Percentiles rank a stretch among this genome's conserved stretches.
These are phyloP conservation scores for Geum urbanum DNA, from an alignment of 306 rosid species.

Conservation along the genomic window DNA sequence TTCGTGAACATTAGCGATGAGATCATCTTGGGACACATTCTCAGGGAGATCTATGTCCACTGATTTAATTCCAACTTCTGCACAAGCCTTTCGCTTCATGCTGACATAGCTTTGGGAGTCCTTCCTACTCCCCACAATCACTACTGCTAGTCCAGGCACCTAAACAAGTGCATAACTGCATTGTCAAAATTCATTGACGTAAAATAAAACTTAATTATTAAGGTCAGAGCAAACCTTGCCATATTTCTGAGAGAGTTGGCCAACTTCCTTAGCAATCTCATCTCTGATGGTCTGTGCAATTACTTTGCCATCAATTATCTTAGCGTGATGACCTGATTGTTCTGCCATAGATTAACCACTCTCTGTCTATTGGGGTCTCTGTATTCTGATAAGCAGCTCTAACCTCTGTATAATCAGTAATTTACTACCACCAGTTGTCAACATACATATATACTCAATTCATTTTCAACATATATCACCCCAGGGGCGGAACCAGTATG, in stretches of 20 bases:
- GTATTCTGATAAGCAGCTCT: background rate
- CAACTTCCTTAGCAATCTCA: constrained; percentile 68
- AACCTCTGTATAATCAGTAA: background rate
- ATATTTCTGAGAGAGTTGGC: constrained; percentile 51
- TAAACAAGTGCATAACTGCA: constrained; percentile 7
- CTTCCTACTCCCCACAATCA: constrained; percentile 78
- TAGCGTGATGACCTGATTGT: constrained; percentile 52
- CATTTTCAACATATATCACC: background rate
- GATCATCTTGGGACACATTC: constrained; percentile 54
- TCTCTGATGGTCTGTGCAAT: constrained; percentile 69
- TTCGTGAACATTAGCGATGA: constrained; percentile 53
- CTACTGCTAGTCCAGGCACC: constrained; percentile 95
- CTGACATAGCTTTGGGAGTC: constrained; percentile 80
- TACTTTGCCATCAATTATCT: constrained; percentile 74
- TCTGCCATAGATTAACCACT: constrained; percentile 27
- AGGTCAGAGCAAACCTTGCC: constrained; percentile 50
- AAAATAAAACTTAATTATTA: background rate
- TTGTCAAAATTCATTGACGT: background rate
- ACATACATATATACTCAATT: background rate
- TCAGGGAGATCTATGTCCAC: constrained; percentile 78
- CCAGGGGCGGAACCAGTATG: background rate
- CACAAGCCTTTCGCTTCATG: constrained; percentile 89
- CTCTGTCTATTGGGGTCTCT: background rate
- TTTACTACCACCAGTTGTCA: background rate
- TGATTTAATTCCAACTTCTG: constrained; percentile 77